Conservation (phyloP, 1,284 basidiomycete genomes). For the Cryptococcus floricola region DNA sequence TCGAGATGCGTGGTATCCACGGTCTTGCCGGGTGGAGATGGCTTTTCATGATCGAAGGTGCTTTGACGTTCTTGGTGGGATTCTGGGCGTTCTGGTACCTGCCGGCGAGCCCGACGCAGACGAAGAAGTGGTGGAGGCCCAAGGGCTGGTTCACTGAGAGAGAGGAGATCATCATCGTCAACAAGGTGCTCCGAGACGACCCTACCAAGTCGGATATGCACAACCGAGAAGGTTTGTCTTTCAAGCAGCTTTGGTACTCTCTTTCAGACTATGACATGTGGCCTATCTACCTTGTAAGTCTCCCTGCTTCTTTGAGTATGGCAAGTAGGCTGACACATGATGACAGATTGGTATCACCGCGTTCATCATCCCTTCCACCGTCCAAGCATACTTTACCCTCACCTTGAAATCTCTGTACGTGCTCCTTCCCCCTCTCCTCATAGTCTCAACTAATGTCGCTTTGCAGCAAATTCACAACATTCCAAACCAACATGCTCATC, state of each 20-base stretch:
- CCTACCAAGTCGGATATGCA: conserved; percentile 40
- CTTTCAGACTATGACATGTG: conserved; percentile 54
- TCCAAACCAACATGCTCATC: conserved; percentile 60
- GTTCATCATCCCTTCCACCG: conserved; percentile 30
- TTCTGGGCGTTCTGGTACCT: conserved; percentile 40
- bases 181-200: conserved; percentile 51
- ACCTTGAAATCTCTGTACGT: conserved; percentile 51
- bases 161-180: conserved; percentile 51
- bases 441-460: background rate
- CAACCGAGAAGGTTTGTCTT: conserved; percentile 48
- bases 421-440: background rate
- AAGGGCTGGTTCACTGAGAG: conserved; percentile 59
- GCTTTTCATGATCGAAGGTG: conserved; percentile 22
- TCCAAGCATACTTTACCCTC: conserved; percentile 56
- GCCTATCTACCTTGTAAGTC: conserved; percentile 51
- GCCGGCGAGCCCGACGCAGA: conserved; percentile 45
- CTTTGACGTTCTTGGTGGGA: conserved; percentile 26
- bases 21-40: conserved; percentile 24
- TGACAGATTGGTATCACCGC: conserved; percentile 42
- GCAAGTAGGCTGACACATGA: conserved; percentile 48
- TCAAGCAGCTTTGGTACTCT: conserved; percentile 53
- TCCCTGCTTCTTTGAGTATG: conserved; percentile 7
- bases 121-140: conserved; percentile 55
- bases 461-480: conserved; percentile 57
- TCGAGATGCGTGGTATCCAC: conserved; percentile 35